These are phyloP conservation scores for Amanita jacksonii DNA, from an alignment of 768 basidiomycete species.

Conservation along the genomic window DNA sequence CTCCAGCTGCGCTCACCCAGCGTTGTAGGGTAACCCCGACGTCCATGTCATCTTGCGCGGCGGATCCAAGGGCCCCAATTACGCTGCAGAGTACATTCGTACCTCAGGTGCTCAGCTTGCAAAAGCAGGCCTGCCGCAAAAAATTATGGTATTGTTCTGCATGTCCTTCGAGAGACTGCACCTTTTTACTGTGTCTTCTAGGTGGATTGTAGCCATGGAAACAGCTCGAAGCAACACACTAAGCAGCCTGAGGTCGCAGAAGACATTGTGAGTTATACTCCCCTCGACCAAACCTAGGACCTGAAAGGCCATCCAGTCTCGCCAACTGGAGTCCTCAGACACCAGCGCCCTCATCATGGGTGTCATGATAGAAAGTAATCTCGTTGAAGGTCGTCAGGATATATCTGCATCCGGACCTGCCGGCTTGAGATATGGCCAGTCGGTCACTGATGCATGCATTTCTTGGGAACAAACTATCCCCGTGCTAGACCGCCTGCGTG, in stretches of 20 bases:
- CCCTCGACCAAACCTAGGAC: background rate
- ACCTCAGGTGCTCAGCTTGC: constrained; percentile 63
- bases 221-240: constrained; percentile 85
- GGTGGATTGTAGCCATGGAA: constrained; percentile 97
- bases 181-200: constrained; percentile 19
- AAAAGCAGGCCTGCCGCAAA: constrained; percentile 71
- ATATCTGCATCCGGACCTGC: constrained; percentile 64
- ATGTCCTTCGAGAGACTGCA: background rate
- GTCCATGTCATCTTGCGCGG: constrained; percentile 95
- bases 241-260: constrained; percentile 86
- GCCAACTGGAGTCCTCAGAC: constrained; percentile 62
- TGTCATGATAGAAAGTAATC: constrained; percentile 93
- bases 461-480: constrained; percentile 85
- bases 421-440: constrained; percentile 73
- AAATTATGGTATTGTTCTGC: constrained; percentile 65
- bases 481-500: constrained; percentile 74
- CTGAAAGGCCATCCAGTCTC: constrained; percentile 34
- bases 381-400: constrained; percentile 81
- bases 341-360: constrained; percentile 75
- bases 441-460: constrained; percentile 85
- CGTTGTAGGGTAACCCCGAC: constrained; percentile 68
- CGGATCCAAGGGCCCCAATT: constrained; percentile 86
- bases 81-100: constrained; percentile 66
- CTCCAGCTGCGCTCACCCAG: background rate
- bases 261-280: constrained; percentile 53